Evolutionary conservation across 2,329 filamentous ascomycete genomes (phyloP).

Genomic region (Huntiella savannae): DNA sequence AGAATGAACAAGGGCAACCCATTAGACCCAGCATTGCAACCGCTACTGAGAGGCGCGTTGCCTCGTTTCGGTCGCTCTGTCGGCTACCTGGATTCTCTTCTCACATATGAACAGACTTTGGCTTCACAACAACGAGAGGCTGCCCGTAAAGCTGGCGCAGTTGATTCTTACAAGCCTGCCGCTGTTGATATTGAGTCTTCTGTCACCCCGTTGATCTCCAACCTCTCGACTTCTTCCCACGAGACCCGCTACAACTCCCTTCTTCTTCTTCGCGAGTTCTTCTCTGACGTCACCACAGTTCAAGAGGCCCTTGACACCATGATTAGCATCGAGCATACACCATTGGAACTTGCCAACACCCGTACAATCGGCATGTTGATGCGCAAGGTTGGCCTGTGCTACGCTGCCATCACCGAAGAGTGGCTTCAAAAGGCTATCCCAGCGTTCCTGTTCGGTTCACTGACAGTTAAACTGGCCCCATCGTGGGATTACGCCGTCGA

Average conservation of each 20-base stretch:
- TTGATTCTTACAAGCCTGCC: not conserved
- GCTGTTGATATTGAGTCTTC: constrained; percentile 38
- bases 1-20: constrained; percentile 41
- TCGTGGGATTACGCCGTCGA: constrained; percentile 72
- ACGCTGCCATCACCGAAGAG: constrained; percentile 37
- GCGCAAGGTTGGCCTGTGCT: constrained; percentile 51
- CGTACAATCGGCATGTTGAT: constrained; percentile 70
- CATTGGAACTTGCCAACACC: constrained; percentile 55
- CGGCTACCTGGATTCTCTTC: constrained; percentile 37
- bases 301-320: constrained; percentile 30
- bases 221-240: constrained; percentile 58
- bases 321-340: constrained; percentile 60
- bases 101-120: constrained; percentile 11
- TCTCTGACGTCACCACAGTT: constrained; percentile 19
- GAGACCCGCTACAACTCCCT: constrained; percentile 55
- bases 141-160: not conserved
- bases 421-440: constrained; percentile 58
- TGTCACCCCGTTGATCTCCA: constrained; percentile 45
- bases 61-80: constrained; percentile 44
- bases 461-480: constrained; percentile 69
- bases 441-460: constrained; percentile 69
- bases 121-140: not conserved
- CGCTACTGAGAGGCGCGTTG: constrained; percentile 45
- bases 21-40: constrained; percentile 42
- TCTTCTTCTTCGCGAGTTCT: constrained; percentile 46